phyloP scores from a whole-genome alignment of 2,329 filamentous ascomycete genomes.

The Cladosporium sphaerospermum region DNA sequence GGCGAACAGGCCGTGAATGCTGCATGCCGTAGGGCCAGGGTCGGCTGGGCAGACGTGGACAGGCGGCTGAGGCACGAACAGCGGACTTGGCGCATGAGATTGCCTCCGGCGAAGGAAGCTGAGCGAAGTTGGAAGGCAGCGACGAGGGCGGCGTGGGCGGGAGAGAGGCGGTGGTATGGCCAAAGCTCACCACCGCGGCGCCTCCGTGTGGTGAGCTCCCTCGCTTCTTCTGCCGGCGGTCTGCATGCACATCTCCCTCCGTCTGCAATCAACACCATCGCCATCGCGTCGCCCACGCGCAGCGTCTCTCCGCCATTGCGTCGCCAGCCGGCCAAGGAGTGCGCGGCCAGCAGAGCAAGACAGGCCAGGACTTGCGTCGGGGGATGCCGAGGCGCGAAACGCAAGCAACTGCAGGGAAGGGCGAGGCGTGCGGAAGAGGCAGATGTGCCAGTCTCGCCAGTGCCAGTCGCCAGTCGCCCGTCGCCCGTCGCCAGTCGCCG shows the following conservation, averaged over 20 bases:
- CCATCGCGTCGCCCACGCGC: not conserved
- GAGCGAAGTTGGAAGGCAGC: no score
- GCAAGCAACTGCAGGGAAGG: no score
- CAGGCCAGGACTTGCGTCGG: not conserved
- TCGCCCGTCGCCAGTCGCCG: no score
- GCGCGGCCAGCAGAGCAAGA: not conserved
- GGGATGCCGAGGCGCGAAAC: not conserved
- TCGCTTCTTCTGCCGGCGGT: not conserved
- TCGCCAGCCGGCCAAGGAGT: not conserved
- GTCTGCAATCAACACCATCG: not conserved
- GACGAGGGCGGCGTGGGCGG: not conserved
- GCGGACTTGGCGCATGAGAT: no score
- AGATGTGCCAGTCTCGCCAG: no score
- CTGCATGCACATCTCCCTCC: not conserved
- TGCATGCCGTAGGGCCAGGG: no score
- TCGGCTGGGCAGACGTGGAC: no score
- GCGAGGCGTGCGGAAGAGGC: no score
- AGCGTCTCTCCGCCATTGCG: not conserved
- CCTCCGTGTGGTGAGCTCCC: not conserved
- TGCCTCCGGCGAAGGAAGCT: no score
- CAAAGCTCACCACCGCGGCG: constrained; percentile 6
- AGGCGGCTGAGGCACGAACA: no score
- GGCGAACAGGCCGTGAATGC: no score
- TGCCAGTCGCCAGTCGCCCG: no score
- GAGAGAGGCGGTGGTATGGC: not conserved